Base-by-base conservation (phyloP, 1,284 basidiomycete species). In the Pseudozyma pruni region DNA sequence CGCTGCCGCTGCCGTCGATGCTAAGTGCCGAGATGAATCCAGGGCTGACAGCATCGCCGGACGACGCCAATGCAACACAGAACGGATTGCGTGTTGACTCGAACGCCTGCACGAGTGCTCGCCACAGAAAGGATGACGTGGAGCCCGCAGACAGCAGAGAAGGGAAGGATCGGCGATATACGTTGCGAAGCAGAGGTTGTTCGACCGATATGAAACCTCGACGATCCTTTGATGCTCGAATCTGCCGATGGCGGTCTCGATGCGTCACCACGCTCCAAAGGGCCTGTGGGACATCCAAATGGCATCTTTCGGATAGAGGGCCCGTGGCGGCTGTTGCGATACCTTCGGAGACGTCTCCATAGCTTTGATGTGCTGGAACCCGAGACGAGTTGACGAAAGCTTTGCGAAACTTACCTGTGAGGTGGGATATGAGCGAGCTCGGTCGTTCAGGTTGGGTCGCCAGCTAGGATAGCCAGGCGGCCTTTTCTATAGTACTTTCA, bases 391-490 rank as follows among this genome's bases (percentile, higher is more conserved):
- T 11, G 31, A n/a, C n/a, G 19, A 25, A 9, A 13, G 34, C 11
- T 14, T 4, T 11, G 7, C n/a, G 13, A 8, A 20, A 55, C 59
- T 62, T 55, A 62, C 59, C 59, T 62, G 41, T 17, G 11, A 40
- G 22, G 41, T 44, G 31, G 22, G 44, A 34, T 17, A 23, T 43
- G 54, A 52, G 44, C 43, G 47, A 51, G 40, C 25, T 52, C 16
- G 41, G 57, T 58, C 55, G 61, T 57, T 52, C 48, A 54, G 50
- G 46, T 39, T 72, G 69, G 69, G 69, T 72, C 69, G 69, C 69
- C 69, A 72, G 69, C 69, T 72, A 57, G 45, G 39, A 57, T 29
- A 68, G 63, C 63, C 58, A 62, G 69, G 63, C 63, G 69, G 63
- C 69, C 64, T 72, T 59, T 60, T 62, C 44, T 48, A 48, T n/a